These are phyloP conservation scores for Colletotrichum sp. DNA, from an alignment of 2,329 filamentous ascomycete species.

Conservation along the genomic window DNA sequence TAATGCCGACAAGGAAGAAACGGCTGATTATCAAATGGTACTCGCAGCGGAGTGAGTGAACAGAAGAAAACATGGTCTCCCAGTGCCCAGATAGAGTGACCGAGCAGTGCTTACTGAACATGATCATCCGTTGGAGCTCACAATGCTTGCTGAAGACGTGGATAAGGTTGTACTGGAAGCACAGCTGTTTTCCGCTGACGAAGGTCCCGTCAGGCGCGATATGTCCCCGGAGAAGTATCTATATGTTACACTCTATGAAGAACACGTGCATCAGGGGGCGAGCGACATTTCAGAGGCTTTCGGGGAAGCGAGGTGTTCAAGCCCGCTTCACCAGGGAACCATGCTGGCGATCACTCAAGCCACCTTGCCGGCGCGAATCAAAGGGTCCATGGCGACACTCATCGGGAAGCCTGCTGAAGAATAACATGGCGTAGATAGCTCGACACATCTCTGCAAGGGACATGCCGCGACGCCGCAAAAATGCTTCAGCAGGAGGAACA, in stretches of 20 bases:
- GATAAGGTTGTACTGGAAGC: neutral
- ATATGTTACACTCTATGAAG: neutral
- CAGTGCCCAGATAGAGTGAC: neutral
- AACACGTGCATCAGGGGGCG: neutral
- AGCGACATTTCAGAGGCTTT: neutral
- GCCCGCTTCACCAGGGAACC: neutral
- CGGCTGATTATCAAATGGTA: neutral
- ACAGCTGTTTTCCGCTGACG: neutral
- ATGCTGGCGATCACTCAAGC: neutral
- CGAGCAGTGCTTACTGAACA: neutral
- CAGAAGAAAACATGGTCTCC: neutral
- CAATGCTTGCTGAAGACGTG: neutral
- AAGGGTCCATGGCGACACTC: neutral
- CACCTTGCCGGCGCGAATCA: neutral
- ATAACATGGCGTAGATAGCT: neutral
- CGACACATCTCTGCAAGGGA: neutral
- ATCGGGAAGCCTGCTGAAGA: neutral
- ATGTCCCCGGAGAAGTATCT: neutral
- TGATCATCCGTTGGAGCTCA: neutral
- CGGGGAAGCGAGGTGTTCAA: neutral
- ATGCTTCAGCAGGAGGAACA: neutral
- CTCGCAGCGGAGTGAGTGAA: neutral
- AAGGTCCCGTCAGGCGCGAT: neutral
- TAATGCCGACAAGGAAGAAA: neutral
- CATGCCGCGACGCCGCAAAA: neutral